phyloP scores from a whole-genome alignment of 106 monocot genomes.

The Dendrobium huoshanense region DNA sequence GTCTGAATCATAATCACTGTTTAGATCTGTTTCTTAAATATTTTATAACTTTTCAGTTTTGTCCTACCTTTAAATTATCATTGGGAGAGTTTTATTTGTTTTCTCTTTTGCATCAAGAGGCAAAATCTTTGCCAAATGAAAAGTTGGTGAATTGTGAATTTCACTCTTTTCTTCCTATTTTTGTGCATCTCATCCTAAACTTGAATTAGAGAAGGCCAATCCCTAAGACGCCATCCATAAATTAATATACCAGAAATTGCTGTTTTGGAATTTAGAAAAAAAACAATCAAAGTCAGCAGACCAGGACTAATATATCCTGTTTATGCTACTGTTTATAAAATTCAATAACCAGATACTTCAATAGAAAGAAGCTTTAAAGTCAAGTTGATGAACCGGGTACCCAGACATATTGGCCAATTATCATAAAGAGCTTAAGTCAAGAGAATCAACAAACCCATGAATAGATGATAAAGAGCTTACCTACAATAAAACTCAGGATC shows the following conservation, averaged over 20 bases:
- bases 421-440: constrained; percentile 12
- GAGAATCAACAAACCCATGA: not conserved
- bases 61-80: too few relatives aligned
- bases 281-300: not conserved
- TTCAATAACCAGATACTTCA: not conserved
- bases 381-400: not conserved
- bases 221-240: not conserved
- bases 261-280: not conserved
- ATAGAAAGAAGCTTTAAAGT: not conserved
- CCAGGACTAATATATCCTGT: not conserved
- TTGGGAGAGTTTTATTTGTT: too few relatives aligned
- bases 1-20: too few relatives aligned
- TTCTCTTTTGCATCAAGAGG: too few relatives aligned
- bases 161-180: too few relatives aligned
- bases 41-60: too few relatives aligned
- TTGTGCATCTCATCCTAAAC: too few relatives aligned
- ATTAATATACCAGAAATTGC: not conserved
- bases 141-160: too few relatives aligned
- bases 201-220: too few relatives aligned
- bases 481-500: constrained; percentile 93
- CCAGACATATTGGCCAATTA: not conserved
- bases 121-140: too few relatives aligned
- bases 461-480: constrained; percentile 23
- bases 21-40: too few relatives aligned
- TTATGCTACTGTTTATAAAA: not conserved